A percentile compares a stretch with the other conserved stretches of the same genome.
Evolutionary conservation across 441 rosid genomes (phyloP).

Genomic region (Flueggea neowawraea): DNA sequence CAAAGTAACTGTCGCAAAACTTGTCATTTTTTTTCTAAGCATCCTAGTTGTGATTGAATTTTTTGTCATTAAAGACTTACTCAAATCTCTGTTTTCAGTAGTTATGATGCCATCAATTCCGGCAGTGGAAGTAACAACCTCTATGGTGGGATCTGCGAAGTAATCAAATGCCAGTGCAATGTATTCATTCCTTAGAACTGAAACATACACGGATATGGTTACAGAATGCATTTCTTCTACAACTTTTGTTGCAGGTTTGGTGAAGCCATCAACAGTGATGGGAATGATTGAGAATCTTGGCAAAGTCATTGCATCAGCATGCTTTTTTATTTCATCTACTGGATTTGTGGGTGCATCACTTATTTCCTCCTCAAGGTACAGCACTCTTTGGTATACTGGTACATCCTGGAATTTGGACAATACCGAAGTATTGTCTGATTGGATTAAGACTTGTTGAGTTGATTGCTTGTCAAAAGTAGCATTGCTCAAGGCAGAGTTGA

Average conservation of each 20-base stretch:
- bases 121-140: slow-evolving; percentile 57
- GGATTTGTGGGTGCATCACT: slow-evolving; percentile 51
- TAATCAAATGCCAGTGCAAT: slow-evolving; percentile 62
- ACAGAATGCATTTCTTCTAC: slow-evolving; percentile 33
- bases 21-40: too few species aligned
- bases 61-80: slow-evolving; percentile 29
- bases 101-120: slow-evolving; percentile 66
- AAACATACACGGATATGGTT: slow-evolving; percentile 37
- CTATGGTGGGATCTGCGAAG: slow-evolving; percentile 63
- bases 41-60: too few species aligned
- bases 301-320: slow-evolving; percentile 58
- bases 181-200: slow-evolving; percentile 61
- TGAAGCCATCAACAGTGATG: slow-evolving; percentile 27
- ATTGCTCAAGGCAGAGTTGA: slow-evolving; percentile 43
- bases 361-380: slow-evolving; percentile 43
- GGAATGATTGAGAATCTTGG: slow-evolving; percentile 41
- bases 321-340: slow-evolving; percentile 63
- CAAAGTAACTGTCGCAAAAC: neutral
- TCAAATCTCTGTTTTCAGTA: slow-evolving; percentile 45
- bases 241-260: slow-evolving; percentile 36
- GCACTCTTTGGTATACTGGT: slow-evolving; percentile 51
- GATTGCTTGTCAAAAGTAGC: slow-evolving; percentile 71
- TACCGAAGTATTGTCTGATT: slow-evolving; percentile 80
- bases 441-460: slow-evolving; percentile 60
- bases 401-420: slow-evolving; percentile 46